These are phyloP conservation scores for Halophytophthora polymorphica DNA, from an alignment of 352 stramenopile species.

Conservation along the genomic window DNA sequence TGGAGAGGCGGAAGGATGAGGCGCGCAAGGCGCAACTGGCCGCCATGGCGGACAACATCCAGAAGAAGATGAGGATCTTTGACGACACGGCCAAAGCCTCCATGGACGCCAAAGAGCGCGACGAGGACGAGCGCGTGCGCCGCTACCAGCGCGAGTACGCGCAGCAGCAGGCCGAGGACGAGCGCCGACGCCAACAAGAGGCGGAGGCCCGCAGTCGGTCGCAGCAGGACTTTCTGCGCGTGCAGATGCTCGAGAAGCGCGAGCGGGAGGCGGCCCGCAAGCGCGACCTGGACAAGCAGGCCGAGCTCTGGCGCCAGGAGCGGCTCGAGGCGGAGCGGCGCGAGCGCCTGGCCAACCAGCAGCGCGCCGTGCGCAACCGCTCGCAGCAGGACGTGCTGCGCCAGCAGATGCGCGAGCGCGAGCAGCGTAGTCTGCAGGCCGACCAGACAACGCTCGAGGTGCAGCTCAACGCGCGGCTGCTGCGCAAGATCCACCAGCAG, in stretches of 20 bases:
- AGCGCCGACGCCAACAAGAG: constrained; percentile 51
- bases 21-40: constrained; percentile 61
- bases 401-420: constrained; percentile 73
- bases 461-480: constrained; percentile 65
- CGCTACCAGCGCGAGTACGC: constrained; percentile 71
- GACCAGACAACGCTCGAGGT: constrained; percentile 73
- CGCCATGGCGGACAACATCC: constrained; percentile 69
- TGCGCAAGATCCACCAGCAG: constrained; percentile 73
- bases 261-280: constrained; percentile 47
- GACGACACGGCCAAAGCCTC: constrained; percentile 71
- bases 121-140: constrained; percentile 60
- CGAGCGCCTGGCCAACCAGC: constrained; percentile 47
- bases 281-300: constrained; percentile 71
- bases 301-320: constrained; percentile 76
- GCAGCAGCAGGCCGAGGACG: constrained; percentile 44
- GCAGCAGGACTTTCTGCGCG: constrained; percentile 53
- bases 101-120: constrained; percentile 54
- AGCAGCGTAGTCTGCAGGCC: constrained; percentile 48
- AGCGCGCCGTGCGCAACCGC: constrained; percentile 47
- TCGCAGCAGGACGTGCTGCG: constrained; percentile 62
- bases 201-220: constrained; percentile 40
- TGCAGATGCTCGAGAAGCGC: constrained; percentile 76
- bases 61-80: constrained; percentile 85
- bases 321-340: constrained; percentile 50
- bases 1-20: constrained; percentile 71